phyloP scores from a whole-genome alignment of 1,139 yeast species.

The Pichia sp. region DNA sequence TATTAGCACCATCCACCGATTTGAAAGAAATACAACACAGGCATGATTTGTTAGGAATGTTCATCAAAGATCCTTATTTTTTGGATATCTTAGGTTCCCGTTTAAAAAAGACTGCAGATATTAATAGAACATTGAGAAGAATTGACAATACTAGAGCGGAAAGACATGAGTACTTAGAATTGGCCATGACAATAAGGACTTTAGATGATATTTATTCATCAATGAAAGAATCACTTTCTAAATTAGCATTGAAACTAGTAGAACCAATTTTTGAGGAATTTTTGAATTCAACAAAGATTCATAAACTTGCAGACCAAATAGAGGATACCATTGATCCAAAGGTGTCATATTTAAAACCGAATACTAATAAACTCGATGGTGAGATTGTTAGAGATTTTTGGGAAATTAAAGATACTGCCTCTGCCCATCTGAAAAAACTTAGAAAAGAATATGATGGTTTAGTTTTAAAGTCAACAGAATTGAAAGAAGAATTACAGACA shows the following conservation, averaged over 20 bases:
- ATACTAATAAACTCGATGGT: slow-evolving; percentile 22
- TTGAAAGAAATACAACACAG: slow-evolving; percentile 53
- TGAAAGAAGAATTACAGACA: slow-evolving; percentile 29
- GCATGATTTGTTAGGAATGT: slow-evolving; percentile 59
- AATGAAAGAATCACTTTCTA: slow-evolving; percentile 7
- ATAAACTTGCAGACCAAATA: slow-evolving; percentile 24
- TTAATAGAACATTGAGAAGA: slow-evolving; percentile 54
- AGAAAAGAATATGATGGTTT: slow-evolving; percentile 34
- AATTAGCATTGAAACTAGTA: slow-evolving; percentile 10
- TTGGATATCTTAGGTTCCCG: slow-evolving; percentile 34
- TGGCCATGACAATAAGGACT: slow-evolving; percentile 27
- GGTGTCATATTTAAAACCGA: slow-evolving; percentile 17
- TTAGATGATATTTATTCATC: slow-evolving; percentile 24
- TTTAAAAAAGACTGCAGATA: slow-evolving; percentile 46
- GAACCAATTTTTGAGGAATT: slow-evolving; percentile 25
- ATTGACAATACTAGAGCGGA: slow-evolving; percentile 31
- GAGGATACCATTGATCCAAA: slow-evolving; percentile 25
- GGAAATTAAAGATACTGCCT: slow-evolving; percentile 26
- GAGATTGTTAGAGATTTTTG: slow-evolving; percentile 27
- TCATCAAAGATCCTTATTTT: slow-evolving; percentile 42
- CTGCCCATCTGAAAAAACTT: slow-evolving; percentile 25
- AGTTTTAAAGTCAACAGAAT: slow-evolving; percentile 29
- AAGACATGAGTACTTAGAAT: slow-evolving; percentile 28
- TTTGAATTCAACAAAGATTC: slow-evolving; percentile 14
- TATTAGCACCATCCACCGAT: slow-evolving; percentile 75